Evolutionary conservation across 2,329 filamentous ascomycete species (phyloP).

Genomic region (Trichoderma brevicompactum): DNA sequence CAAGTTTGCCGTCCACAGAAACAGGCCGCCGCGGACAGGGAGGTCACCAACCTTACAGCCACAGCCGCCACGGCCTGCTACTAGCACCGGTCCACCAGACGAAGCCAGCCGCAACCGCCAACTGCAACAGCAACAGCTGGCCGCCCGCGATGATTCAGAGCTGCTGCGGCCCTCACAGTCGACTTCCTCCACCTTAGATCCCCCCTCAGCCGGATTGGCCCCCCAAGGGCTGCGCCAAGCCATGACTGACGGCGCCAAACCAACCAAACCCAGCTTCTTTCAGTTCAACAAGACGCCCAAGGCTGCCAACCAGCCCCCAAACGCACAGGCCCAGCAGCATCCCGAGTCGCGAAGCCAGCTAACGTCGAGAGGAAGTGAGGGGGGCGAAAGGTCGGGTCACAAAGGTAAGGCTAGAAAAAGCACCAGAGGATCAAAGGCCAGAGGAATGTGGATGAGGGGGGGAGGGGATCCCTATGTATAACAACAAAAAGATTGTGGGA

Average conservation of each 20-base stretch:
- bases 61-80: constrained; percentile 26
- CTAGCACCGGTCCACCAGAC: constrained; percentile 26
- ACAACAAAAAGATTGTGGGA: not conserved
- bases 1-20: constrained; percentile 45
- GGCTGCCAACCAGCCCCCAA: constrained; percentile 43
- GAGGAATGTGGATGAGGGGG: constrained; percentile 42
- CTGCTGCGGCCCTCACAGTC: constrained; percentile 34
- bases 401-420: constrained; percentile 40
- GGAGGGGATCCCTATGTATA: constrained; percentile 44
- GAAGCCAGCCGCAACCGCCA: constrained; percentile 32
- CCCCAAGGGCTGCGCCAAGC: constrained; percentile 35
- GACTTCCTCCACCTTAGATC: constrained; percentile 36
- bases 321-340: constrained; percentile 39
- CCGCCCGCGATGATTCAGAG: constrained; percentile 34
- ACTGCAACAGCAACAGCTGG: constrained; percentile 31
- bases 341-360: constrained; percentile 45
- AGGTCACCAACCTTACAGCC: constrained; percentile 28
- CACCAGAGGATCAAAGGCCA: constrained; percentile 36
- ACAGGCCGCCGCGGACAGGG: constrained; percentile 35
- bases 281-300: constrained; percentile 55
- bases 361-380: constrained; percentile 46
- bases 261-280: constrained; percentile 56
- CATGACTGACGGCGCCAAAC: constrained; percentile 47
- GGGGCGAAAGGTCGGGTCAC: constrained; percentile 38
- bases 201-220: constrained; percentile 33